phyloP scores from a whole-genome alignment of 495 filamentous ascomycete genomes.

The Opeltia flavorubescens region DNA sequence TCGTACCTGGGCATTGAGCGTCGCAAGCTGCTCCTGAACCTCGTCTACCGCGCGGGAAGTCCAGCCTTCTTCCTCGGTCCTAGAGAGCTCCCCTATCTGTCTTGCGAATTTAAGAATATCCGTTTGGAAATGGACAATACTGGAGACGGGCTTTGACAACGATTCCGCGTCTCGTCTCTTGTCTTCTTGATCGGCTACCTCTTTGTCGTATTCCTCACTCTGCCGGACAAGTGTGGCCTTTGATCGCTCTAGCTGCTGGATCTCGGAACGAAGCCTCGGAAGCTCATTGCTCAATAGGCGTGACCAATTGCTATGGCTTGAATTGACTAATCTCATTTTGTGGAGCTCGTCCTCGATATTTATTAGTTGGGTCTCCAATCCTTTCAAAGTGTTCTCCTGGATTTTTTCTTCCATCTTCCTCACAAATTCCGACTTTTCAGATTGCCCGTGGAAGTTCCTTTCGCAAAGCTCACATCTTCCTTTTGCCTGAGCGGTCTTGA shows the following conservation, averaged over 20 bases:
- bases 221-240: constrained; percentile 45
- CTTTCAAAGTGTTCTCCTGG: constrained; percentile 36
- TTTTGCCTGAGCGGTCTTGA: constrained; percentile 40
- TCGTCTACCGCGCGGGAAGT: constrained; percentile 59
- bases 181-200: constrained; percentile 47
- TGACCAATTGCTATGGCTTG: constrained; percentile 58
- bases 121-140: constrained; percentile 54
- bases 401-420: constrained; percentile 47
- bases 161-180: constrained; percentile 61
- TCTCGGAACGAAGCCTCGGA: constrained; percentile 49
- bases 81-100: constrained; percentile 55
- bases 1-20: constrained; percentile 51
- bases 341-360: constrained; percentile 39
- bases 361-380: constrained; percentile 38
- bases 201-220: constrained; percentile 59
- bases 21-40: constrained; percentile 61
- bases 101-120: constrained; percentile 55
- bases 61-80: constrained; percentile 54
- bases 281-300: constrained; percentile 57
- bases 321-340: constrained; percentile 41
- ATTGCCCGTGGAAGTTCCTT: constrained; percentile 44
- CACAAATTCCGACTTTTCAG: constrained; percentile 41
- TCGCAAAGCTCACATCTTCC: constrained; percentile 61
- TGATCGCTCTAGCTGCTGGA: constrained; percentile 36
- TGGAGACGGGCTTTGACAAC: constrained; percentile 58